phyloP scores from a whole-genome alignment of 306 rosid species.

The Cucurbita argyrosperma region DNA sequence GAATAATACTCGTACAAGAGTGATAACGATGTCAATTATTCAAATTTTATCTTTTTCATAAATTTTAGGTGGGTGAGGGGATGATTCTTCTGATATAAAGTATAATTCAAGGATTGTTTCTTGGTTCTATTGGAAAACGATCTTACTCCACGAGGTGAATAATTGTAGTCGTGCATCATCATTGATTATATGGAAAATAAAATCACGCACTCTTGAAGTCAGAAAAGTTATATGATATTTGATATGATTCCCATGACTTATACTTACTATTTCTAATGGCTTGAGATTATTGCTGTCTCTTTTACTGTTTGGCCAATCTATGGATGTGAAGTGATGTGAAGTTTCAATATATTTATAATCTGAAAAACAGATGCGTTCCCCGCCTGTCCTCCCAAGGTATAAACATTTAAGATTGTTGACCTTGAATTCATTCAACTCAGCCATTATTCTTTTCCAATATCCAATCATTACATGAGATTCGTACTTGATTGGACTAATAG shows the following conservation, averaged over 20 bases:
- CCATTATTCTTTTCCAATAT: background rate
- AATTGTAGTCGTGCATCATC: background rate
- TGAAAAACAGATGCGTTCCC: background rate
- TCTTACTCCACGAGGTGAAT: background rate
- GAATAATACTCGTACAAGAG: background rate
- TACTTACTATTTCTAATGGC: background rate
- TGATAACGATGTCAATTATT: background rate
- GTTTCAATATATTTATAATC: background rate
- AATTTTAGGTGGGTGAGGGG: background rate
- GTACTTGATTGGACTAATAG: background rate
- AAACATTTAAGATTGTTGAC: background rate
- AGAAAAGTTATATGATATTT: background rate
- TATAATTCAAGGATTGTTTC: background rate
- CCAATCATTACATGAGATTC: background rate
- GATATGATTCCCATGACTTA: background rate
- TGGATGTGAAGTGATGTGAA: background rate
- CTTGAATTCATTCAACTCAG: background rate
- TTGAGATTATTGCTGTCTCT: background rate
- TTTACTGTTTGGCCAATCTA: background rate
- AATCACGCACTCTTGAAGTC: background rate
- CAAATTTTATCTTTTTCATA: background rate
- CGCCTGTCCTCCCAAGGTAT: background rate
- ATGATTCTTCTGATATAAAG: background rate
- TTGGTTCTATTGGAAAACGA: background rate
- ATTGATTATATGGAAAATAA: background rate